These are phyloP conservation scores for Metschnikowia arizonensis DNA, from an alignment of 805 yeast genomes.

Conservation along the genomic window DNA sequence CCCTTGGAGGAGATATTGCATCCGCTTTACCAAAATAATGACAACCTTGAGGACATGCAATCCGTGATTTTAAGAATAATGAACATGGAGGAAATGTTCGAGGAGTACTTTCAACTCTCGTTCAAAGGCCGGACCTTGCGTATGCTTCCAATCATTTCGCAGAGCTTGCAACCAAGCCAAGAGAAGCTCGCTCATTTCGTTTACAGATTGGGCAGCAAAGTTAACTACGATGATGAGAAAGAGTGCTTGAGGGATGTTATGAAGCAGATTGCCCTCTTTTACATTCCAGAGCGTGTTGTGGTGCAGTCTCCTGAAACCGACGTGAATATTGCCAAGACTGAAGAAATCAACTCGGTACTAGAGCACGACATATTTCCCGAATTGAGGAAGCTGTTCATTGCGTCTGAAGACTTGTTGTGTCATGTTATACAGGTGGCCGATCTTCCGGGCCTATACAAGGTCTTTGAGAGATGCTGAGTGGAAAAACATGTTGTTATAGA, in stretches of 20 bases:
- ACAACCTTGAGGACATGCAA: slow-evolving; percentile 18
- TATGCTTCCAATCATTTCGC: slow-evolving; percentile 65
- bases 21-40: slow-evolving; percentile 28
- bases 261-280: slow-evolving; percentile 64
- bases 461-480: slow-evolving; percentile 81
- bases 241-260: slow-evolving; percentile 64
- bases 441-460: slow-evolving; percentile 83
- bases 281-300: slow-evolving; percentile 56
- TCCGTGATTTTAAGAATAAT: slow-evolving; percentile 20
- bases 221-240: slow-evolving; percentile 66
- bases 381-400: slow-evolving; percentile 59
- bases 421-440: slow-evolving; percentile 83
- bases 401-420: slow-evolving; percentile 47
- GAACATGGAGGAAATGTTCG: slow-evolving; percentile 69
- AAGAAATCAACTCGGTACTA: slow-evolving; percentile 31
- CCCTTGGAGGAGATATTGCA: slow-evolving; percentile 32
- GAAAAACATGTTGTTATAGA: no score
- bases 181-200: slow-evolving; percentile 65
- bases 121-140: slow-evolving; percentile 33
- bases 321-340: slow-evolving; percentile 16
- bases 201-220: slow-evolving; percentile 52
- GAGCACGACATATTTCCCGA: slow-evolving; percentile 65
- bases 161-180: slow-evolving; percentile 58
- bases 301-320: slow-evolving; percentile 14
- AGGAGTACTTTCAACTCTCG: slow-evolving; percentile 63